Evolutionary conservation across 768 basidiomycete genomes (phyloP), one percentile per base, ranked within the genome.

Genomic region (Suillus spraguei): DNA sequence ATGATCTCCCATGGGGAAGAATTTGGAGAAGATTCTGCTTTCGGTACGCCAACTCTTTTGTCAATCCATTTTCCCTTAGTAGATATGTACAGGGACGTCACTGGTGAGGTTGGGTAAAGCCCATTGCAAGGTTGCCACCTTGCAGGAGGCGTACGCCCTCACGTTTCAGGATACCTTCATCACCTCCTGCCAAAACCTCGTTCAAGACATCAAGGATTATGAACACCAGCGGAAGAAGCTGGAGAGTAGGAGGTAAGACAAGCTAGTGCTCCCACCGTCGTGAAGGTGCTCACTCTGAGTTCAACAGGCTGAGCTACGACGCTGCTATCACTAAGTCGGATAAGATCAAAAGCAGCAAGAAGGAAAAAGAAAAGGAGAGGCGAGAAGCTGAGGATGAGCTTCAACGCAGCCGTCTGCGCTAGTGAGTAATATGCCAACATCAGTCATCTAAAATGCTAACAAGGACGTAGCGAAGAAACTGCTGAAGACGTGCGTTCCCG

Each of bases 1-100:
- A 94, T 95, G 94, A 89, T 94, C 62, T 80, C 83, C 32, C 91
- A 94, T 69, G 94, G 94, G 16, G 91, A 92, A 66, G 86, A 94
- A 69, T 88, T 91, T 70, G 85, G 85, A n/a, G 83, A 85, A 1
- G 89, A 91, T 64, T 93, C 91, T 49, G 81, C 83, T 0, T 92
- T 87, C 70, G 91, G 90, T 87, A 63, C 46, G 78, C 71, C 11
- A 24, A 10, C 20, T 76, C 69, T 16, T 52, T 10, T 49, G 20
- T 47, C 41, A 22, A 42, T 59, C 49, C 22, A 11, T 9, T 44
- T 39, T 9, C 20, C 17, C 13, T 60, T 58, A 44, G 59, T 28
- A 28, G 46, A 10, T 22, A 28, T 38, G 36, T 20, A 20, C 55
- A 93, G 94, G 92, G 16, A 82, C 82, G n/a, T 88, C 86, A 1